Evolutionary conservation across 1,284 basidiomycete species (phyloP), one percentile per base, ranked within the genome.

Genomic region (Naganishia sp.): DNA sequence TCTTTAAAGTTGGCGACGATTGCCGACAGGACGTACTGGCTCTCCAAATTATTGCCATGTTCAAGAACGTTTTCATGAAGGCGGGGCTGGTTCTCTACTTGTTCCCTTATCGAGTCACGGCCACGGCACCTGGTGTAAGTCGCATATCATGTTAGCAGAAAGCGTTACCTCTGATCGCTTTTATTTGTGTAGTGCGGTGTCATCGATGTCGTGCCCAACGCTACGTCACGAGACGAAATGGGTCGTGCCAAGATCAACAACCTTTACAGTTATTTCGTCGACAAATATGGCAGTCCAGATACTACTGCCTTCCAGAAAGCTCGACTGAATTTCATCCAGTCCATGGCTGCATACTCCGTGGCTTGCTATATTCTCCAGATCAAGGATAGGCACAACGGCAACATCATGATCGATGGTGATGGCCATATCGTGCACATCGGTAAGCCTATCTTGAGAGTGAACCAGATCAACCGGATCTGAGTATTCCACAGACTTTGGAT

Each of bases 1-100:
- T 99, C 70, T 99, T 99, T 87, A 99, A 99, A 83, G 96, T 99
- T 68, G 96, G 96, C 62, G 96, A 99, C 77, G 96, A 99, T 76
- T 99, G 96, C 79, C 87, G 96, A 51, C 96, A 99, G 79, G 96
- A 99, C 73, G 90, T 98, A 23, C 85, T 99, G 46, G 96, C 96
- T 0, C 82, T 99, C 64, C 96, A 99, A 77, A 83, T 97, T 70
- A 99, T 99, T 70, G 96, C 96, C 10, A 98, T 99, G 92, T 96
- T 99, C 85, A 99, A 99, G 81, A 98, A 96, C 78, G 90, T 98
- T 69, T 99, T 95, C 80, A 90, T 86, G 15, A 75, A 75, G 67
- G 86, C 95, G 61, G 96, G 96, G 0, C 81, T 99, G 64, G 91
- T 89, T 21, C 82, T 98, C 35, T 98, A 99, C 74, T 84, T 99